Percentiles rank a stretch among this genome's conserved stretches.
Conservation (phyloP, 192 early-diverging fungal genomes). For the Thamnidium elegans region DNA sequence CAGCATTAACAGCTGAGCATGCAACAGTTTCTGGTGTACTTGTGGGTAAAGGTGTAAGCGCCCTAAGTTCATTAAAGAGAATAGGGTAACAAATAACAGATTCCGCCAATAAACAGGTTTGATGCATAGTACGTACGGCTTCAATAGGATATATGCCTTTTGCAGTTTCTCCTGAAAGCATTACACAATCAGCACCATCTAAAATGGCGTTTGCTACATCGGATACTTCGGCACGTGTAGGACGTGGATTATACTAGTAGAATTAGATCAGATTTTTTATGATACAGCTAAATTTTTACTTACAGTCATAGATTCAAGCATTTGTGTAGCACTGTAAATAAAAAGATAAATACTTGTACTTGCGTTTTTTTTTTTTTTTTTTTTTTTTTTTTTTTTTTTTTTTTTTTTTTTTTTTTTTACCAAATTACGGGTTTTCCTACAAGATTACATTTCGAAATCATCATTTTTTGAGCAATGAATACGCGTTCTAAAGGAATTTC, state of each 20-base stretch:
- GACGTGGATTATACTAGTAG: conserved; percentile 77
- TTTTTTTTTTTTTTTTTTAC: no score
- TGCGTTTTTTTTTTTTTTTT: no score
- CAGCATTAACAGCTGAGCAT: conserved; percentile 77
- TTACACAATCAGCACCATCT: conserved; percentile 93
- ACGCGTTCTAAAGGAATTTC: conserved; percentile 92
- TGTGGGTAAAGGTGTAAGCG: conserved; percentile 66
- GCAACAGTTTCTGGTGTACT: conserved; percentile 84
- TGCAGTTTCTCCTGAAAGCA: conserved; percentile 94
- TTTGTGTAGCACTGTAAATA: conserved; percentile 76
- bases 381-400: no score
- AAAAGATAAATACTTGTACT: no score
- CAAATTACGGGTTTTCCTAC: conserved; percentile 89
- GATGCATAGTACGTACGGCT: conserved; percentile 74
- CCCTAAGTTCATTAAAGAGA: conserved; percentile 80
- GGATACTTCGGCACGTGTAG: conserved; percentile 92
- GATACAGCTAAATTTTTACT: no score
- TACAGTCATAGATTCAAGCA: conserved; percentile 85
- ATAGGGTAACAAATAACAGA: conserved; percentile 86
- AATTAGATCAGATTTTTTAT: no score
- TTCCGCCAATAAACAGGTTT: conserved; percentile 76
- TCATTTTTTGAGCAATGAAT: conserved; percentile 91
- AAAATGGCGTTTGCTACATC: conserved; percentile 95
- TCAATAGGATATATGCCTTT: conserved; percentile 83
- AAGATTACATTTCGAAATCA: conserved; percentile 92